Evolutionary conservation across 495 filamentous ascomycete species (phyloP).

Genomic region (Penicillium paxilli): DNA sequence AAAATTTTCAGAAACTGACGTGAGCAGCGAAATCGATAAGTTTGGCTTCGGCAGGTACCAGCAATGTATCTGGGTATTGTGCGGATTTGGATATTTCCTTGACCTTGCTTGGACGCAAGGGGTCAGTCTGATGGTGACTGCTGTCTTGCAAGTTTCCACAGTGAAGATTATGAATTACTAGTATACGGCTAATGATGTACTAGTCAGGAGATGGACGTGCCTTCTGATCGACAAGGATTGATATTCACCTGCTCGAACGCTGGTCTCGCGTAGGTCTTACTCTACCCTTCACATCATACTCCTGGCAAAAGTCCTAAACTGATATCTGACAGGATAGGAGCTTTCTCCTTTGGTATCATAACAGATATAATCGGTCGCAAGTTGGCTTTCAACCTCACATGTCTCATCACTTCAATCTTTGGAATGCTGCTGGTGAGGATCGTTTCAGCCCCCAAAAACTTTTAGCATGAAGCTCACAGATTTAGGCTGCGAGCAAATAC

Average conservation of each 20-base stretch:
- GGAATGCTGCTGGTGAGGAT: constrained; percentile 40
- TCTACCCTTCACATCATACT: neutral
- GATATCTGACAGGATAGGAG: constrained; percentile 21
- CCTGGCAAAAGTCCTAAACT: neutral
- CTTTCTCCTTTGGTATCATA: constrained; percentile 48
- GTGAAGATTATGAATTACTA: neutral
- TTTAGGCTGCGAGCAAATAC: constrained; percentile 15
- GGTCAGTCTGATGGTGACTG: constrained; percentile 35
- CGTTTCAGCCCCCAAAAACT: too few species aligned
- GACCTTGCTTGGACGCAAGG: constrained; percentile 52
- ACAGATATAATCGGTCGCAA: constrained; percentile 50
- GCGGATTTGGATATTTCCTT: constrained; percentile 52
- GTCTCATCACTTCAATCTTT: constrained; percentile 44
- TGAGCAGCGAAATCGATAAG: constrained; percentile 37
- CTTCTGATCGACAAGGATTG: neutral
- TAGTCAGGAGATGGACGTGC: neutral
- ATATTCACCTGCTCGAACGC: neutral
- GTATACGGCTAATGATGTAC: neutral
- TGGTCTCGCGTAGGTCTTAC: neutral
- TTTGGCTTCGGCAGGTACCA: constrained; percentile 54
- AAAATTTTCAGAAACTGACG: neutral
- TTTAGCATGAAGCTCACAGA: neutral
- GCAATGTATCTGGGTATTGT: constrained; percentile 44
- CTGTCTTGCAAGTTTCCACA: neutral
- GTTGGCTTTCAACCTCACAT: constrained; percentile 52